Base-by-base conservation (phyloP, 306 rosid species). In the Quercus engelmannii region DNA sequence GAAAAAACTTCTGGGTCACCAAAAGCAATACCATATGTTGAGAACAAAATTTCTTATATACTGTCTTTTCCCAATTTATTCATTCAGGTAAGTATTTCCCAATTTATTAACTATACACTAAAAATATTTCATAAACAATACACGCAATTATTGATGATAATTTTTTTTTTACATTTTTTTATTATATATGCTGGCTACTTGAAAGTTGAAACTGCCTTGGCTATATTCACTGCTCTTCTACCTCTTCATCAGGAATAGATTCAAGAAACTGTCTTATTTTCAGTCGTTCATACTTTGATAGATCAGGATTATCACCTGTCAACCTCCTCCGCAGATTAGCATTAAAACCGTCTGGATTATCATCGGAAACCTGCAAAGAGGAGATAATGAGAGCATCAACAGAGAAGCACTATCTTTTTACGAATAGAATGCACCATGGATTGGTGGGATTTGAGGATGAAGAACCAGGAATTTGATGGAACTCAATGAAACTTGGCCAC, bases 261-360 rank as follows among this genome's bases (percentile, higher is more conserved):
- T 93, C 92, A 55, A 96, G 90, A 78, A 88, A 90, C 81, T 76
- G 86, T 76, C 78, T 87, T 84, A 91, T 91, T 70, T 74, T 91
- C 78, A 30, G 76, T 55, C 89, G 81, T 87, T 96, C 97, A n/a
- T 84, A 79, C 43, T 76, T 49, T 46, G 91, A 87, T 61, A 96
- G 94, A 75, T 82, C 71, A 25, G 92, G 94, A 82, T 95, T 89
- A 68, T 90, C 98, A 12, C 86, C 85, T 0, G 68, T 85, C 83
- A 96, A 71, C 83, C 89, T 91, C 86, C 74, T 76, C 58, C 92
- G 57, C 35, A 91, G 69, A 17, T 83, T 76, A 21, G 90, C 93
- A 57, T 86, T 81, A 43, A 13, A 82, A 71, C 82, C 41, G 57
- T 77, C 14, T 25, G 81, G 72, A 35, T 82, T 75, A 35, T 91